These are phyloP conservation scores for Sporothrix luriei DNA, from an alignment of 2,329 filamentous ascomycete species.

Conservation along the genomic window DNA sequence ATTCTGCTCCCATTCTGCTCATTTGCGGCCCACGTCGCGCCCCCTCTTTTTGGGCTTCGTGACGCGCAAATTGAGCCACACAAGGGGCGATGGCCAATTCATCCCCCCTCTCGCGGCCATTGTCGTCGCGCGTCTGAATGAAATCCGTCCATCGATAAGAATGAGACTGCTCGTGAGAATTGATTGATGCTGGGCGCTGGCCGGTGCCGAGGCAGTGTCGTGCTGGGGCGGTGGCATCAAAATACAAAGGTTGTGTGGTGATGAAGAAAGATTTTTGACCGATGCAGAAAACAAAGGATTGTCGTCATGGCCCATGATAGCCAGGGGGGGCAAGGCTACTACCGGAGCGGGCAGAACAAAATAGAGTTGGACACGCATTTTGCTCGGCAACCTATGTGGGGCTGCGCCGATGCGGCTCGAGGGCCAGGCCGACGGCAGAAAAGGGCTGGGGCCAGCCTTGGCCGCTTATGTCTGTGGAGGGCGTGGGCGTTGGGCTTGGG, in stretches of 20 bases:
- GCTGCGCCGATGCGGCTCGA: conserved; percentile 36
- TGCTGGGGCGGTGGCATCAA: neutral
- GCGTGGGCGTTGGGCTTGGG: conserved; percentile 21
- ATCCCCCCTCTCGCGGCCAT: conserved; percentile 4
- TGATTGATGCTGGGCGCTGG: neutral
- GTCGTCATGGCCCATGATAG: conserved; percentile 26
- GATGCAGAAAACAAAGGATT: conserved; percentile 14
- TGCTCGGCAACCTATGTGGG: conserved; percentile 35
- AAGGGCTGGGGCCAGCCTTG: conserved; percentile 22
- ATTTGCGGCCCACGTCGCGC: neutral
- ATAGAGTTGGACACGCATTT: conserved; percentile 31
- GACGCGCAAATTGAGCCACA: conserved; percentile 8
- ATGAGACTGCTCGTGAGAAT: conserved; percentile 2
- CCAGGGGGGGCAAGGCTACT: conserved; percentile 26
- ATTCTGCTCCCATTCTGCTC: neutral
- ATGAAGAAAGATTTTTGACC: neutral
- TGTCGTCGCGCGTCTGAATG: neutral
- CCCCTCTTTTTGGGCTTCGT: conserved; percentile 19
- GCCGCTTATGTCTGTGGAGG: neutral
- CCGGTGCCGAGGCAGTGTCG: neutral
- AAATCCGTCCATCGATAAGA: neutral
- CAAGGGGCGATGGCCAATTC: conserved; percentile 9
- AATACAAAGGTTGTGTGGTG: neutral
- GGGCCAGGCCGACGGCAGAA: conserved; percentile 27
- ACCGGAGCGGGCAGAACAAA: conserved; percentile 29